phyloP scores from a whole-genome alignment of 768 basidiomycete genomes.

The Heimioporus sp. region DNA sequence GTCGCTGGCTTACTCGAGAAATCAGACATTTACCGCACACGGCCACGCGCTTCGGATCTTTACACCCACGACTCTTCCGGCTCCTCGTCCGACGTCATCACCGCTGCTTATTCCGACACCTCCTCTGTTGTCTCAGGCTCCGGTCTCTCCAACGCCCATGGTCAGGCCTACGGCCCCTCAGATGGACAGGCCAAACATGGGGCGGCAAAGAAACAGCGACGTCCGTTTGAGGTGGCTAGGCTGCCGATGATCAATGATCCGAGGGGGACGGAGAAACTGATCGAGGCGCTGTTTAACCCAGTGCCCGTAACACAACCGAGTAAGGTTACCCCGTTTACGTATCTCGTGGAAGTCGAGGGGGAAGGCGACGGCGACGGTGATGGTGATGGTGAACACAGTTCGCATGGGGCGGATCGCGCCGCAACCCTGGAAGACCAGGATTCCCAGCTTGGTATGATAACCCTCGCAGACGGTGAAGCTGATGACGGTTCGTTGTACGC shows the following conservation, averaged over 20 bases:
- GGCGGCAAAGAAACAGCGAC: constrained; percentile 19
- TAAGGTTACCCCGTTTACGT: constrained; percentile 36
- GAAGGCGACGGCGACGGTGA: constrained; percentile 18
- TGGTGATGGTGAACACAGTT: constrained; percentile 8
- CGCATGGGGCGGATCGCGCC: background rate
- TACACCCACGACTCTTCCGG: constrained; percentile 25
- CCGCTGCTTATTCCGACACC: constrained; percentile 10
- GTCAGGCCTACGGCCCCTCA: background rate
- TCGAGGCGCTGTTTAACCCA: constrained; percentile 81
- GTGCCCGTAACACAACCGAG: constrained; percentile 38
- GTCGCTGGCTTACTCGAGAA: constrained; percentile 58
- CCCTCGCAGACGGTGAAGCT: constrained; percentile 2
- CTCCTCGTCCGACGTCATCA: constrained; percentile 28
- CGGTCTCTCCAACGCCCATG: background rate
- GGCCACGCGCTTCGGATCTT: constrained; percentile 52
- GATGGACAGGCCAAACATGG: background rate
- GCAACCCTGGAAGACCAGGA: background rate
- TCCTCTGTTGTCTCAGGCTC: constrained; percentile 22
- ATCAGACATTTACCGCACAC: constrained; percentile 50
- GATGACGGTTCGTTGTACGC: constrained; percentile 24
- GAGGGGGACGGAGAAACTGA: constrained; percentile 67
- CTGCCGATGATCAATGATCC: constrained; percentile 57
- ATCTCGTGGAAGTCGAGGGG: constrained; percentile 29
- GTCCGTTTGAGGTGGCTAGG: constrained; percentile 30
- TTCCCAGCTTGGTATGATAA: background rate